These are phyloP conservation scores for Abrus pulchellus DNA, from an alignment of 306 rosid genomes.

Conservation along the genomic window DNA sequence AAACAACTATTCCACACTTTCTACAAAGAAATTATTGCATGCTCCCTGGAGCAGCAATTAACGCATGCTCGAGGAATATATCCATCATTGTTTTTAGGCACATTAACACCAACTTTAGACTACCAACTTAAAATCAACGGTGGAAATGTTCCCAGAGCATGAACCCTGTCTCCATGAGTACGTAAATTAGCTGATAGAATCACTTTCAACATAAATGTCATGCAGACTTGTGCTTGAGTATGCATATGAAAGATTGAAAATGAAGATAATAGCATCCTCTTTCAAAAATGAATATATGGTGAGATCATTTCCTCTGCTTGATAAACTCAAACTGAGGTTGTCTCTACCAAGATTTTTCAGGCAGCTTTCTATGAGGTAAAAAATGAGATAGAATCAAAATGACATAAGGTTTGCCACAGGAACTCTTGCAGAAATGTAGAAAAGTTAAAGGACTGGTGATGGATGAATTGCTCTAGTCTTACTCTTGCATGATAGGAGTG, in stretches of 20 bases:
- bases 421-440: not conserved
- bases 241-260: not conserved
- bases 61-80: not conserved
- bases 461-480: not conserved
- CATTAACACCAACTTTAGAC: not conserved
- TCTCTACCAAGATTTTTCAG: not conserved
- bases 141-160: not conserved
- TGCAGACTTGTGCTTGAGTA: slow-evolving; percentile 6
- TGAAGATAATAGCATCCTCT: not conserved
- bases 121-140: not conserved
- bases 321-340: slow-evolving; percentile 22
- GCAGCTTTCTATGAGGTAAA: not conserved
- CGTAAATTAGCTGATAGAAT: slow-evolving; percentile 14
- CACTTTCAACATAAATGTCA: not conserved
- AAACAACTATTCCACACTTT: not conserved
- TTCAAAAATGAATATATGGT: not conserved
- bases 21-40: not conserved
- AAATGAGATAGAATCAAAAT: not conserved
- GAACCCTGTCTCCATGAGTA: not conserved
- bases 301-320: slow-evolving; percentile 8
- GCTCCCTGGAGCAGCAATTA: not conserved
- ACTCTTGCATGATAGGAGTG: slow-evolving; percentile 10
- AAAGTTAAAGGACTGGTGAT: not conserved
- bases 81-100: not conserved
- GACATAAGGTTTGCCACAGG: not conserved